phyloP scores from a whole-genome alignment of 78 protist genomes.

The Chrysochromulina parva region DNA sequence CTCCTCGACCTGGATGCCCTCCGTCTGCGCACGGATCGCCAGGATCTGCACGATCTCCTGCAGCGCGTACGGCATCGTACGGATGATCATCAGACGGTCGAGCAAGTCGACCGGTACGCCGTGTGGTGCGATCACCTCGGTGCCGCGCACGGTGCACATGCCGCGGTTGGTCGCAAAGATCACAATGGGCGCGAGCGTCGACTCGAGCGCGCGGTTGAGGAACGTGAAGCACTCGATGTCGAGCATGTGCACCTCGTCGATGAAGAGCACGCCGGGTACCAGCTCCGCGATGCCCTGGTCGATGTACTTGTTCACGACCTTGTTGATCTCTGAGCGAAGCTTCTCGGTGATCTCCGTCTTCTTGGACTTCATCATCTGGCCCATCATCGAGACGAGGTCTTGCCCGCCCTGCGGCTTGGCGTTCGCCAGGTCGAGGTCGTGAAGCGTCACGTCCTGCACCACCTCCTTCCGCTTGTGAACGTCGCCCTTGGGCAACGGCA shows the following conservation, averaged over 20 bases:
- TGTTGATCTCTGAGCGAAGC: slow-evolving; percentile 97
- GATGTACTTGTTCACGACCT: slow-evolving; percentile 97
- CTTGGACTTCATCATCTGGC: slow-evolving; percentile 91
- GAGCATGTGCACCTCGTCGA: slow-evolving; percentile 99
- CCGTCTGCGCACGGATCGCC: slow-evolving; percentile 53
- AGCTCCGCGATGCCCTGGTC: slow-evolving; percentile 99
- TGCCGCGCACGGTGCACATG: slow-evolving; percentile 76
- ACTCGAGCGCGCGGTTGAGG: slow-evolving; percentile 97
- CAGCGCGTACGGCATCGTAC: slow-evolving; percentile 90
- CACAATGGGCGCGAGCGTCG: slow-evolving; percentile 98
- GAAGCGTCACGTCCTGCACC: slow-evolving; percentile 98
- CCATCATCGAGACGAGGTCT: slow-evolving; percentile 97
- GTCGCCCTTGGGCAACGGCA: slow-evolving; percentile 96
- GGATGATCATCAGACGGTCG: slow-evolving; percentile 92
- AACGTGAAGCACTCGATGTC: slow-evolving; percentile 99
- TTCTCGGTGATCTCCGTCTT: slow-evolving; percentile 99
- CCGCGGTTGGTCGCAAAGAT: slow-evolving; percentile 99
- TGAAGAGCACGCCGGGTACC: slow-evolving; percentile 99
- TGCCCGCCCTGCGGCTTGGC: slow-evolving; percentile 96
- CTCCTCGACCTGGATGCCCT: slow-evolving; percentile 76
- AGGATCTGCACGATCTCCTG: slow-evolving; percentile 64
- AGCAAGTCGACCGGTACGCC: slow-evolving; percentile 98
- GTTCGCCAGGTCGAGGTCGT: slow-evolving; percentile 96
- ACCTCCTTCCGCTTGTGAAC: slow-evolving; percentile 66
- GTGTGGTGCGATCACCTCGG: slow-evolving; percentile 94